Evolutionary conservation across 805 yeast genomes (phyloP).

Genomic region (Zygosaccharomyces bailii): DNA sequence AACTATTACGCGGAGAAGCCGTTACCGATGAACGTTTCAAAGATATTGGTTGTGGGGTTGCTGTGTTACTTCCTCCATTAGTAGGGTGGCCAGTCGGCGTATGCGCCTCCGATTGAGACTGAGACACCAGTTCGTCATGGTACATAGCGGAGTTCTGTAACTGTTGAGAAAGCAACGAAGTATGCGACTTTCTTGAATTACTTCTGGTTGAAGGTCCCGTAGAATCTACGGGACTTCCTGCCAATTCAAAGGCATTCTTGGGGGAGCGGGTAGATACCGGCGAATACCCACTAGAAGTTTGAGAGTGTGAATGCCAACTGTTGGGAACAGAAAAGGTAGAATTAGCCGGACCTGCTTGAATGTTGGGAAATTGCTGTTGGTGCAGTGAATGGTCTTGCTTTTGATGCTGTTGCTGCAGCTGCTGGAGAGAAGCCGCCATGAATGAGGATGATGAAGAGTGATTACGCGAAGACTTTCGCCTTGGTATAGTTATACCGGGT

Average conservation of each 20-base stretch:
- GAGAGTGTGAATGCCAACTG: constrained; percentile 20
- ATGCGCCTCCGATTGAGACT: not conserved
- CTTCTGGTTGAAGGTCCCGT: constrained; percentile 15
- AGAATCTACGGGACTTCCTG: constrained; percentile 18
- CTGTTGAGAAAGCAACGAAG: constrained; percentile 37
- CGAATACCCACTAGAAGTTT: constrained; percentile 12
- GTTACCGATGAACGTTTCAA: constrained; percentile 15
- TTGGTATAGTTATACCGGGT: constrained; percentile 29
- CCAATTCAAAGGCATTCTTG: constrained; percentile 23
- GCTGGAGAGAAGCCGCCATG: constrained; percentile 30
- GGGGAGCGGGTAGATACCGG: constrained; percentile 21
- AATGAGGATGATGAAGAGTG: constrained; percentile 33
- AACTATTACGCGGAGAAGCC: constrained; percentile 29
- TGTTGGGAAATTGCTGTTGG: constrained; percentile 10
- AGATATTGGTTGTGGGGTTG: constrained; percentile 11
- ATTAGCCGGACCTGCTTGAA: constrained; percentile 11
- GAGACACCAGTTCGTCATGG: constrained; percentile 3
- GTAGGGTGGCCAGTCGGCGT: not conserved
- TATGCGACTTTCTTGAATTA: constrained; percentile 26
- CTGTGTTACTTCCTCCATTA: constrained; percentile 1
- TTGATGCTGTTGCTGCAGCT: constrained; percentile 24
- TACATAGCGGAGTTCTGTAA: constrained; percentile 24
- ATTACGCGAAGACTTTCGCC: constrained; percentile 32
- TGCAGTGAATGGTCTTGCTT: constrained; percentile 18
- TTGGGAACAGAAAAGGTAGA: constrained; percentile 20